phyloP scores from a whole-genome alignment of 306 rosid genomes.

The Dalbergia oliveri region DNA sequence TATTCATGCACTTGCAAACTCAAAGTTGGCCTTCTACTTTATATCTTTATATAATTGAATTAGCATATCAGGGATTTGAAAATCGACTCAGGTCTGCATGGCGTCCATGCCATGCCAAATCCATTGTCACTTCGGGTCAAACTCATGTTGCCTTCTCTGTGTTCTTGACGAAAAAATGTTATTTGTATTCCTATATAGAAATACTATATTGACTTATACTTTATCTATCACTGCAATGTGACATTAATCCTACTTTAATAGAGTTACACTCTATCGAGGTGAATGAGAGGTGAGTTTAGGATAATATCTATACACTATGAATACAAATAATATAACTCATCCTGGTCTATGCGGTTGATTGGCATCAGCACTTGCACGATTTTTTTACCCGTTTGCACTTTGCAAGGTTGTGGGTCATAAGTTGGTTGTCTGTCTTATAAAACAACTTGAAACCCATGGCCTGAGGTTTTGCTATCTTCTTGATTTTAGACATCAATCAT shows the following conservation, averaged over 20 bases:
- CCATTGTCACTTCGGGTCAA: neutral
- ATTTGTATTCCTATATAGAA: too few species aligned
- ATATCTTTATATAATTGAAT: neutral
- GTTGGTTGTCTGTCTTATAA: conserved; percentile 37
- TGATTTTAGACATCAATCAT: conserved; percentile 18
- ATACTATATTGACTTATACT: too few species aligned
- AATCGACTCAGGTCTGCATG: conserved; percentile 7
- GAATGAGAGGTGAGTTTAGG: too few species aligned
- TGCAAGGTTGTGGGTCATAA: conserved; percentile 49
- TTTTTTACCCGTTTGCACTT: conserved; percentile 16
- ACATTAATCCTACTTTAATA: too few species aligned
- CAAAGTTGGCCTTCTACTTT: conserved; percentile 19
- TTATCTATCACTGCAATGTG: too few species aligned
- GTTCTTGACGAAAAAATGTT: neutral
- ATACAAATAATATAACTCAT: too few species aligned
- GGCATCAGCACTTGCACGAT: neutral
- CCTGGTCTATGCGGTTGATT: neutral
- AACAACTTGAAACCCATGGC: conserved; percentile 34
- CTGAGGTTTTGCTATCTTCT: conserved; percentile 29
- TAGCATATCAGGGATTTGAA: conserved; percentile 7
- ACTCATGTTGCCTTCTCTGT: neutral
- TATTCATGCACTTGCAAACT: conserved; percentile 18
- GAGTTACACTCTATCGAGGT: too few species aligned
- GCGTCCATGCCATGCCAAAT: conserved; percentile 33
- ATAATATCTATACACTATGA: too few species aligned